phyloP scores from a whole-genome alignment of 2,329 filamentous ascomycete species.

The Cryphonectria nitschkei region DNA sequence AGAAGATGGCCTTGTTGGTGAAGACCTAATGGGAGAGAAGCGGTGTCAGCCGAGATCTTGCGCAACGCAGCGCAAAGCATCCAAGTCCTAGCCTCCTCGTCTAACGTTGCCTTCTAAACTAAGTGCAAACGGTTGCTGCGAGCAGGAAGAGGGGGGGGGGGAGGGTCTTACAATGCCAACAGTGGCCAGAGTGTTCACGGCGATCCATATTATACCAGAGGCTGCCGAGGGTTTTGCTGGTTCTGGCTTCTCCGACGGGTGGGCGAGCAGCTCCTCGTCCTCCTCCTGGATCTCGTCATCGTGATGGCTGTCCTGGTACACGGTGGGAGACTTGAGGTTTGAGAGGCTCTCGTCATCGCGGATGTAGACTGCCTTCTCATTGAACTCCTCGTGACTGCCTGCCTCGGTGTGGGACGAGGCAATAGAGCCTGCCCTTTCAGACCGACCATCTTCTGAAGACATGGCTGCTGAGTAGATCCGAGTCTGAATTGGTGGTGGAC shows the following conservation, averaged over 20 bases:
- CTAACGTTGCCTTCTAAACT: neutral
- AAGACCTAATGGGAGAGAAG: conserved; percentile 55
- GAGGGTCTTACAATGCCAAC: conserved; percentile 59
- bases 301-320: conserved; percentile 39
- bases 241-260: conserved; percentile 39
- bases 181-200: conserved; percentile 64
- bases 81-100: neutral
- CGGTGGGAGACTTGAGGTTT: conserved; percentile 34
- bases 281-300: conserved; percentile 49
- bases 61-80: neutral
- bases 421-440: conserved; percentile 38
- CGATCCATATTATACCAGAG: conserved; percentile 57
- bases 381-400: conserved; percentile 39
- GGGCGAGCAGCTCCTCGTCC: conserved; percentile 46
- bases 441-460: conserved; percentile 31
- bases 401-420: conserved; percentile 42
- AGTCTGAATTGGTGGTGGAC: neutral
- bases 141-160: too few relatives aligned
- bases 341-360: conserved; percentile 39
- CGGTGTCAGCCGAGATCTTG: conserved; percentile 12
- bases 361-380: conserved; percentile 40
- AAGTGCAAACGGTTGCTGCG: too few relatives aligned
- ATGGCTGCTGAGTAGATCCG: conserved; percentile 27
- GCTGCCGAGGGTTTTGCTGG: conserved; percentile 42
- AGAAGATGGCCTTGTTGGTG: conserved; percentile 72